These are phyloP conservation scores for Suillus spraguei DNA, from an alignment of 768 basidiomycete genomes.

Conservation along the genomic window DNA sequence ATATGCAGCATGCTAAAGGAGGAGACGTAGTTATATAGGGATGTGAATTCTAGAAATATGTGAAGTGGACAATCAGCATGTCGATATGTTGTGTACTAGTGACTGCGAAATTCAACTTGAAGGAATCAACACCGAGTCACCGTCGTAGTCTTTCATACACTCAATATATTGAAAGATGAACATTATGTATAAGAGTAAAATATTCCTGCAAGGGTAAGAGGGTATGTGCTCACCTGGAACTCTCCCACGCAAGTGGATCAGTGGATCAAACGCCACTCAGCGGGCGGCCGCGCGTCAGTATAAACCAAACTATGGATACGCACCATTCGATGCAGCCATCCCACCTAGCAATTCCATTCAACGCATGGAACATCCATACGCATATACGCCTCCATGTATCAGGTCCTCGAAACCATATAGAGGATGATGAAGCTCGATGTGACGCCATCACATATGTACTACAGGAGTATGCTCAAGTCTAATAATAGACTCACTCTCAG, in stretches of 20 bases:
- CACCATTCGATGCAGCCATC: slow-evolving; percentile 24
- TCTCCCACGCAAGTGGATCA: not conserved
- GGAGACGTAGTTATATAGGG: slow-evolving; percentile 39
- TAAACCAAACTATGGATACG: slow-evolving; percentile 3
- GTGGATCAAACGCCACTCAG: not conserved
- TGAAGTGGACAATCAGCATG: too few species aligned
- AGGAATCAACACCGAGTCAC: too few species aligned
- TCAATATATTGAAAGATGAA: too few species aligned
- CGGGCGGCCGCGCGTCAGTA: slow-evolving; percentile 2
- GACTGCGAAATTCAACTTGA: too few species aligned
- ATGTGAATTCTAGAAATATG: slow-evolving; percentile 35
- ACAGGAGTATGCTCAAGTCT: slow-evolving; percentile 35
- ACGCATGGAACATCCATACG: slow-evolving; percentile 42
- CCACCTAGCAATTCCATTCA: slow-evolving; percentile 35
- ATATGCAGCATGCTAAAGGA: slow-evolving; percentile 40
- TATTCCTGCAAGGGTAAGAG: not conserved
- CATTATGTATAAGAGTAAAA: too few species aligned
- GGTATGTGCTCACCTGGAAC: slow-evolving; percentile 24
- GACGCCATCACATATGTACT: slow-evolving; percentile 37
- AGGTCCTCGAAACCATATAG: slow-evolving; percentile 39
- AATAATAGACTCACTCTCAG: too few species aligned
- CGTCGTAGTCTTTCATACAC: too few species aligned
- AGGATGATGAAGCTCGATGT: slow-evolving; percentile 47
- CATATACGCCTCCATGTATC: slow-evolving; percentile 32
- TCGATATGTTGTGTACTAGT: too few species aligned